Conservation (phyloP, 139 green algal species). For the Gonium pectorale region DNA sequence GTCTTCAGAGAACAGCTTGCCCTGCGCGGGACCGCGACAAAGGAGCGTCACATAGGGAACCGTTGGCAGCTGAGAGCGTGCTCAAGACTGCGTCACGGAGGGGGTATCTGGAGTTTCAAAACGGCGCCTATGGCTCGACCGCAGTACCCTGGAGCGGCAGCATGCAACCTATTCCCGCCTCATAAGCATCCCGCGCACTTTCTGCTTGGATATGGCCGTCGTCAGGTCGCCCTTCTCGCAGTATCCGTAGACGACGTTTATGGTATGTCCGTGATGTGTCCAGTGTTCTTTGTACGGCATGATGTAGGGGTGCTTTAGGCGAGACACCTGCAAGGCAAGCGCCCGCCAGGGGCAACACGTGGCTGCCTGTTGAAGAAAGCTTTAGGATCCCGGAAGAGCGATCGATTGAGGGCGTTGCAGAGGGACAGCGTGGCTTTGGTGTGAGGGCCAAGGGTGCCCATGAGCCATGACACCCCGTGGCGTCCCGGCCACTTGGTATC, state of each 20-base stretch:
- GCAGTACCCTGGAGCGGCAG: background rate
- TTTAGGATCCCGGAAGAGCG: background rate
- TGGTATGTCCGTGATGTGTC: conserved; percentile 64
- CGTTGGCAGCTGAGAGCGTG: too few species aligned
- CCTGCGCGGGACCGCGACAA: conserved; percentile 15
- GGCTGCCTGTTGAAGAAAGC: background rate
- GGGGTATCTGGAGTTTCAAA: background rate
- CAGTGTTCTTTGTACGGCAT: conserved; percentile 70
- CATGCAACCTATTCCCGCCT: background rate
- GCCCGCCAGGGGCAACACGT: background rate
- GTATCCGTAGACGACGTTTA: conserved; percentile 69
- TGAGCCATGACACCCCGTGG: too few species aligned
- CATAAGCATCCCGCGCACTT: conserved; percentile 14
- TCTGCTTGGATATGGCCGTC: conserved; percentile 44
- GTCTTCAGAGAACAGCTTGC: conserved; percentile 63
- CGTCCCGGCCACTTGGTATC: too few species aligned
- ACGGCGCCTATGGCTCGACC: background rate
- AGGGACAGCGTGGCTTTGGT: background rate
- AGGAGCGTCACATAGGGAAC: background rate
- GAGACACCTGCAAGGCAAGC: conserved; percentile 46
- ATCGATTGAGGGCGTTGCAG: background rate
- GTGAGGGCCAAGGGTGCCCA: background rate
- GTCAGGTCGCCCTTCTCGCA: conserved; percentile 74
- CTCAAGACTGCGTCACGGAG: background rate
- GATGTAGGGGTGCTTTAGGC: conserved; percentile 71